Base-by-base conservation (phyloP, 768 basidiomycete species). In the Phylloporus scabripes region DNA sequence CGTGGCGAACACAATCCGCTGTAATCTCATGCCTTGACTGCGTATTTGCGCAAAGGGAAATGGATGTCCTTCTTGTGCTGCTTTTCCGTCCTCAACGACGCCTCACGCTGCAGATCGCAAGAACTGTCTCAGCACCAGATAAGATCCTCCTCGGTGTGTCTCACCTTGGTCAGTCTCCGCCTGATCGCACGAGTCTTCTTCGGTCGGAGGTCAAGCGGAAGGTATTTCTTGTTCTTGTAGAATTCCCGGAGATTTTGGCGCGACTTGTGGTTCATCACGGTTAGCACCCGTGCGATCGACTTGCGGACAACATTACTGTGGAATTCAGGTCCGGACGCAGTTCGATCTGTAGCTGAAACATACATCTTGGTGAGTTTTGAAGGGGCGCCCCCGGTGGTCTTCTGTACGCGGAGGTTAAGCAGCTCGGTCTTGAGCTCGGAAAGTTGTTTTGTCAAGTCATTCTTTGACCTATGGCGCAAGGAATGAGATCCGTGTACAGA, bases 161-260 rank as follows among this genome's bases (percentile, higher is more conserved):
- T 49, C 52, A 91, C 92, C 77, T 86, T 85, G 60, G 92, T 92
- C 74, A 99, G 72, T 68, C 92, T 82, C 74, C 94, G 81, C 68
- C 96, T 83, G 78, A 99, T 97, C 36, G 96, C 96, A 61, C 96
- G 87, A 55, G 96, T 99, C 85, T 87, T 94, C 87, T 98, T 99
- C 57, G 83, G 71, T 58, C 96, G 90, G 67, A 99, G 87, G 78
- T 99, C 96, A 59, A 98, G 92, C 55, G 96, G 96, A 57, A 90
- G 76, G 75, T 89, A 90, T 68, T 91, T 94, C 83, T 95, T 95
- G 71, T 77, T 74, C 81, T 95, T 95, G 89, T 97, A 97, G 78
- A 84, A 92, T 71, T 98, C 94, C 48, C 92, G 90, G 59, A 96
- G 83, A 74, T 93, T 92, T 77, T 92, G 87, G 60, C 95, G 90